phyloP scores from a whole-genome alignment of 2,329 filamentous ascomycete species.

The Dactylellina sp. region DNA sequence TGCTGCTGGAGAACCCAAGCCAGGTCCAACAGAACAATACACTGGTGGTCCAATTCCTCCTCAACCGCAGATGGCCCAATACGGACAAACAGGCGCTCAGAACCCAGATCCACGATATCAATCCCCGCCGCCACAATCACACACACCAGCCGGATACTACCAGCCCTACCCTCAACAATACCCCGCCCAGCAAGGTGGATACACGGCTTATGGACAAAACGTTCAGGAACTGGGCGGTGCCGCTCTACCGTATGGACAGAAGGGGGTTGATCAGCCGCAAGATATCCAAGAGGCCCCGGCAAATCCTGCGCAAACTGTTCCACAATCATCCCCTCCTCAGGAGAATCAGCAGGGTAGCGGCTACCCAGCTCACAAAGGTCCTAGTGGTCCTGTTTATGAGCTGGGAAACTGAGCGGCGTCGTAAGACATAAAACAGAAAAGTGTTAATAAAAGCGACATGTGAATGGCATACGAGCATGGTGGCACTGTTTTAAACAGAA shows the following conservation, averaged over 20 bases:
- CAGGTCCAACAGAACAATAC: constrained; percentile 45
- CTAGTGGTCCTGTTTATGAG: constrained; percentile 50
- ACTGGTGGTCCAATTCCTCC: constrained; percentile 52
- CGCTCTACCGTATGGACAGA: constrained; percentile 52
- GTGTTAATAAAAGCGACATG: constrained; percentile 10
- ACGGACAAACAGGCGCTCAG: constrained; percentile 4
- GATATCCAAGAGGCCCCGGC: constrained; percentile 48
- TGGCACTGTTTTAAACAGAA: background rate
- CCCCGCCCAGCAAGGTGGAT: constrained; percentile 15
- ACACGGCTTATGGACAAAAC: constrained; percentile 46
- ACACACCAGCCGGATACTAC: constrained; percentile 32
- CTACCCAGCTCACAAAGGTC: constrained; percentile 36
- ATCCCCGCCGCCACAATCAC: constrained; percentile 29
- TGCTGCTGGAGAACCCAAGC: constrained; percentile 7
- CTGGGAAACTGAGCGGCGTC: constrained; percentile 31
- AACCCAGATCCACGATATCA: constrained; percentile 24
- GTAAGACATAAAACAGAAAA: background rate
- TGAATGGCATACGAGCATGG: background rate
- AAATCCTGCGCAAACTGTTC: constrained; percentile 10
- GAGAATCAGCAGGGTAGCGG: constrained; percentile 15
- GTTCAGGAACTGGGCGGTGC: constrained; percentile 48
- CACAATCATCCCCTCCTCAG: constrained; percentile 28
- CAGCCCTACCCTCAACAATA: constrained; percentile 40
- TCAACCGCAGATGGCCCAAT: constrained; percentile 52
- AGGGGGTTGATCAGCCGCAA: constrained; percentile 43